Evolutionary conservation across 306 rosid species (phyloP).

Genomic region (Prunus kanzakura): DNA sequence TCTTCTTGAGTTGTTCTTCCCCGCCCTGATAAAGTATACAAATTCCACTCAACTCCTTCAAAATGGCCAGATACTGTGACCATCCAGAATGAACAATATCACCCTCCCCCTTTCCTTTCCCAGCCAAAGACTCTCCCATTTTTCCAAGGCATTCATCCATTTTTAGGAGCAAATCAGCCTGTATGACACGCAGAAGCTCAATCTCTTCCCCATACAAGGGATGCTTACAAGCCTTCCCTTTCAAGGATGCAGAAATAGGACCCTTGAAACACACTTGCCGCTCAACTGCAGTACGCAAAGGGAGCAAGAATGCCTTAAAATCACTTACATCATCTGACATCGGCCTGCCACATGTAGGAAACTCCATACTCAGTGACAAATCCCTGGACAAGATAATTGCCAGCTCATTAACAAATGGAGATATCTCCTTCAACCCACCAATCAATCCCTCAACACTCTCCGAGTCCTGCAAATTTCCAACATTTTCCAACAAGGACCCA

Average conservation of each 20-base stretch:
- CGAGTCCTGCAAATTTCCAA: neutral
- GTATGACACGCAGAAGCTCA: conserved; percentile 35
- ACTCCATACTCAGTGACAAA: conserved; percentile 45
- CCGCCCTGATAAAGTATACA: conserved; percentile 51
- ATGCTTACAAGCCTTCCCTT: conserved; percentile 20
- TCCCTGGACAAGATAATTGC: conserved; percentile 36
- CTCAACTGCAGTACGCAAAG: conserved; percentile 32
- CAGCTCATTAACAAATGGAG: conserved; percentile 51
- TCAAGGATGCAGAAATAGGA: conserved; percentile 5
- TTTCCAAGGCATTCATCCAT: conserved; percentile 49
- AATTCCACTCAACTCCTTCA: conserved; percentile 51
- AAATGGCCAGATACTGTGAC: conserved; percentile 53
- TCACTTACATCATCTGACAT: conserved; percentile 42
- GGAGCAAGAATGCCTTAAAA: conserved; percentile 40
- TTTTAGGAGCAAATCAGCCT: conserved; percentile 35
- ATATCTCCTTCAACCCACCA: conserved; percentile 41
- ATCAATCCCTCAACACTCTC: conserved; percentile 23
- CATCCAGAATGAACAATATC: conserved; percentile 38
- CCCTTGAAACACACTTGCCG: conserved; percentile 16
- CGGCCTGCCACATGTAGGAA: conserved; percentile 41
- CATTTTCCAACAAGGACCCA: conserved; percentile 37
- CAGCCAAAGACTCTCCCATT: conserved; percentile 44
- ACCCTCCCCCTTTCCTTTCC: conserved; percentile 30
- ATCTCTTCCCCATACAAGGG: conserved; percentile 35
- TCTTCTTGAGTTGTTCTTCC: conserved; percentile 49